These are phyloP conservation scores for Daldinia concentrica DNA, from an alignment of 495 filamentous ascomycete species.

Conservation along the genomic window DNA sequence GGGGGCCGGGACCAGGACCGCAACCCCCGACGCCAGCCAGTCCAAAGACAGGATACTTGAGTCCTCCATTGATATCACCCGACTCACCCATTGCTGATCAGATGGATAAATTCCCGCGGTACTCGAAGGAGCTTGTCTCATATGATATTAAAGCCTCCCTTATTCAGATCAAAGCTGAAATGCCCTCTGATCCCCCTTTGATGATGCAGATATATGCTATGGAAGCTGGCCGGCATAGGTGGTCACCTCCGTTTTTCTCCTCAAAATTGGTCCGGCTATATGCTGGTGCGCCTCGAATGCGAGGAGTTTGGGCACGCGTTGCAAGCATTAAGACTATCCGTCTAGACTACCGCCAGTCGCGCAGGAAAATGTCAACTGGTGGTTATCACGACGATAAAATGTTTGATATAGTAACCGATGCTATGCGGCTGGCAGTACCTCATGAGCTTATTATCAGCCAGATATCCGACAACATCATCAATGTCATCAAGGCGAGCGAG, in stretches of 20 bases:
- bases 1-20: constrained; percentile 37
- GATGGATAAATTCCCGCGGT: constrained; percentile 45
- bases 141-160: constrained; percentile 81
- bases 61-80: constrained; percentile 51
- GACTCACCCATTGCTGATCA: constrained; percentile 42
- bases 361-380: constrained; percentile 68
- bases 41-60: constrained; percentile 40
- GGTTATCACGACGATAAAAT: constrained; percentile 76
- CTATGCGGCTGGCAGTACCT: constrained; percentile 88
- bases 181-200: constrained; percentile 86
- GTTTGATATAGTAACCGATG: constrained; percentile 84
- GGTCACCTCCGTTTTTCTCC: constrained; percentile 79
- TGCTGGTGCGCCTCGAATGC: constrained; percentile 83
- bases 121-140: constrained; percentile 71
- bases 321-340: constrained; percentile 82
- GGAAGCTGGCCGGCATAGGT: constrained; percentile 84
- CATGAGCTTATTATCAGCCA: constrained; percentile 92
- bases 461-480: constrained; percentile 91
- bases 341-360: constrained; percentile 79
- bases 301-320: constrained; percentile 82
- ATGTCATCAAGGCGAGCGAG: constrained; percentile 83
- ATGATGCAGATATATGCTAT: constrained; percentile 88
- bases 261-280: constrained; percentile 82
- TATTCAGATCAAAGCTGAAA: constrained; percentile 85
- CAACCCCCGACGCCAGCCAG: constrained; percentile 42